phyloP scores from a whole-genome alignment of 2,329 filamentous ascomycete genomes.

The Cladosporium velox region DNA sequence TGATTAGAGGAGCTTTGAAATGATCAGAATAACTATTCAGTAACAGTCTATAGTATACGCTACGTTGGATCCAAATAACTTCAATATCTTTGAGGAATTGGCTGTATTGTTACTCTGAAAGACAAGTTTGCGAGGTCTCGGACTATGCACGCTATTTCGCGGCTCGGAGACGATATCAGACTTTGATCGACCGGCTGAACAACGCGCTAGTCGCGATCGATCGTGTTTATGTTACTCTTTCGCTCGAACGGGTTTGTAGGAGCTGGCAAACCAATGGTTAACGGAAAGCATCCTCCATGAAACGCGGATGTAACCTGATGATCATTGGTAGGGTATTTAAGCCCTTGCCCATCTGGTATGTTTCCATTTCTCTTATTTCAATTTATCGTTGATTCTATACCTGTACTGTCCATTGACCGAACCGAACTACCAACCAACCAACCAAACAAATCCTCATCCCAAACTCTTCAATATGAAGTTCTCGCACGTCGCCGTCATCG shows the following conservation, averaged over 20 bases:
- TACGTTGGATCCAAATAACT: not conserved
- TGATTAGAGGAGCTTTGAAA: not conserved
- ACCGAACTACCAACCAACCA: not conserved
- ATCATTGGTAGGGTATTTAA: not conserved
- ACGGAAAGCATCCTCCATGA: not conserved
- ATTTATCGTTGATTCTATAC: not conserved
- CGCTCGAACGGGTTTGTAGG: not conserved
- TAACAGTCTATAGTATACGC: not conserved
- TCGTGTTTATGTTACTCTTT: not conserved
- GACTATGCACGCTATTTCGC: not conserved
- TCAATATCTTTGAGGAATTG: not conserved
- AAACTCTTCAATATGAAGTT: conserved; percentile 5
- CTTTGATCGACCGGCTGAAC: not conserved
- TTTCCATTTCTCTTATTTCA: not conserved
- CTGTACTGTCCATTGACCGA: not conserved
- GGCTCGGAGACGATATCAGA: not conserved
- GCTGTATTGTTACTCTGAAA: not conserved
- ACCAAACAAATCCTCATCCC: not conserved
- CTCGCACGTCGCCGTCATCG: not conserved
- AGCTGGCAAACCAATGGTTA: not conserved
- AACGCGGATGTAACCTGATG: conserved; percentile 3
- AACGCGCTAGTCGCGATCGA: not conserved
- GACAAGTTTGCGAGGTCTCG: not conserved
- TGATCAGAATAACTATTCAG: not conserved
- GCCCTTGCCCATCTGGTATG: not conserved